These are phyloP conservation scores for Geotrichum klebahnii DNA, from an alignment of 1,139 yeast genomes.

Conservation along the genomic window DNA sequence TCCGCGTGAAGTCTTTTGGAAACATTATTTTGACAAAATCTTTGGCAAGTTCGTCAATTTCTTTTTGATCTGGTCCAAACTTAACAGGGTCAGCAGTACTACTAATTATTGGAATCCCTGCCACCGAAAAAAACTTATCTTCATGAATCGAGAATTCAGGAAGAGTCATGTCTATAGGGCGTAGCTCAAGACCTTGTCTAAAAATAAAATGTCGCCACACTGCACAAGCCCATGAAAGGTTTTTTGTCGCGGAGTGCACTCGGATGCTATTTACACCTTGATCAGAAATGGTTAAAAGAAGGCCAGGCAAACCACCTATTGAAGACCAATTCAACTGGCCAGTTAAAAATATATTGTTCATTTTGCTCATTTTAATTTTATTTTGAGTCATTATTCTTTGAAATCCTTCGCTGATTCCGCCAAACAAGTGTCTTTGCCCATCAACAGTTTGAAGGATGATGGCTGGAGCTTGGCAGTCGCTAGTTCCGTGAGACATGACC, in stretches of 20 bases:
- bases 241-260: slow-evolving; percentile 46
- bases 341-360: slow-evolving; percentile 66
- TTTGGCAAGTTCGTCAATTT: slow-evolving; percentile 16
- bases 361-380: slow-evolving; percentile 39
- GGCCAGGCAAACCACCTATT: slow-evolving; percentile 86
- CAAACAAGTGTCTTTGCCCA: slow-evolving; percentile 66
- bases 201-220: slow-evolving; percentile 91
- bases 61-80: slow-evolving; percentile 3
- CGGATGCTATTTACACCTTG: slow-evolving; percentile 56
- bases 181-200: slow-evolving; percentile 63
- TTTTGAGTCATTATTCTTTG: slow-evolving; percentile 60
- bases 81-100: not conserved
- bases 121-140: slow-evolving; percentile 53
- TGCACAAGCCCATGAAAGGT: slow-evolving; percentile 52
- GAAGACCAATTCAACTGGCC: slow-evolving; percentile 72
- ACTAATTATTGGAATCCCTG: slow-evolving; percentile 43
- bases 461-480: slow-evolving; percentile 59
- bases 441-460: slow-evolving; percentile 48
- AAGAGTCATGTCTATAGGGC: slow-evolving; percentile 8
- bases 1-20: slow-evolving; percentile 8
- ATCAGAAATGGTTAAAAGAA: slow-evolving; percentile 78
- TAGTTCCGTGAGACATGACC: slow-evolving; percentile 52
- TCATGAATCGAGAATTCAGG: slow-evolving; percentile 31
- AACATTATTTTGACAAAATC: slow-evolving; percentile 26
- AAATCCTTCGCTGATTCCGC: slow-evolving; percentile 79